Evolutionary conservation across 1,284 basidiomycete genomes (phyloP).

Genomic region (Ceratobasidium sp.): DNA sequence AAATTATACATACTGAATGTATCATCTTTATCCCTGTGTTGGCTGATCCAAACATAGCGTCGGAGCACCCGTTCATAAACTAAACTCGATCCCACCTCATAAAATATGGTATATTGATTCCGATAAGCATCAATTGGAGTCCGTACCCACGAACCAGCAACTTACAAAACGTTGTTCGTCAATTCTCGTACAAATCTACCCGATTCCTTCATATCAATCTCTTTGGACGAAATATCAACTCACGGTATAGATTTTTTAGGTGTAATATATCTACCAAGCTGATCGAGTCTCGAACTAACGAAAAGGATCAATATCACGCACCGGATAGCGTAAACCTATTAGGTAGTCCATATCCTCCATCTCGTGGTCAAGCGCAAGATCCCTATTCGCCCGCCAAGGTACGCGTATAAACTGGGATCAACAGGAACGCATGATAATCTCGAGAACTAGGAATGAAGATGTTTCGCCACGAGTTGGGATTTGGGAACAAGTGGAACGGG

Average conservation of each 20-base stretch:
- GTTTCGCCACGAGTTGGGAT: constrained; percentile 53
- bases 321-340: constrained; percentile 62
- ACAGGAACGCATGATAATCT: constrained; percentile 60
- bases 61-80: not conserved
- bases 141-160: constrained; percentile 49
- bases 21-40: constrained; percentile 65
- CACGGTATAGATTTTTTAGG: constrained; percentile 61
- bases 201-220: not conserved
- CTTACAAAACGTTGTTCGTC: constrained; percentile 62
- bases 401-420: constrained; percentile 66
- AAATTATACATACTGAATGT: constrained; percentile 57
- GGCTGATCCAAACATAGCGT: constrained; percentile 53
- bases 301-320: constrained; percentile 51
- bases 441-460: constrained; percentile 58
- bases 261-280: constrained; percentile 59
- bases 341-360: constrained; percentile 61
- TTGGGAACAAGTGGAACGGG: not conserved
- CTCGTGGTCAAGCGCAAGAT: constrained; percentile 59
- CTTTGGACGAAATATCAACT: not conserved
- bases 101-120: constrained; percentile 62
- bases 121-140: constrained; percentile 46
- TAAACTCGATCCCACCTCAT: constrained; percentile 51
- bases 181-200: constrained; percentile 60
- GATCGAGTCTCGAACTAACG: not conserved
- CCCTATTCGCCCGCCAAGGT: constrained; percentile 65